Conservation (phyloP, 768 basidiomycete genomes). For the Termitomyces titanicus region DNA sequence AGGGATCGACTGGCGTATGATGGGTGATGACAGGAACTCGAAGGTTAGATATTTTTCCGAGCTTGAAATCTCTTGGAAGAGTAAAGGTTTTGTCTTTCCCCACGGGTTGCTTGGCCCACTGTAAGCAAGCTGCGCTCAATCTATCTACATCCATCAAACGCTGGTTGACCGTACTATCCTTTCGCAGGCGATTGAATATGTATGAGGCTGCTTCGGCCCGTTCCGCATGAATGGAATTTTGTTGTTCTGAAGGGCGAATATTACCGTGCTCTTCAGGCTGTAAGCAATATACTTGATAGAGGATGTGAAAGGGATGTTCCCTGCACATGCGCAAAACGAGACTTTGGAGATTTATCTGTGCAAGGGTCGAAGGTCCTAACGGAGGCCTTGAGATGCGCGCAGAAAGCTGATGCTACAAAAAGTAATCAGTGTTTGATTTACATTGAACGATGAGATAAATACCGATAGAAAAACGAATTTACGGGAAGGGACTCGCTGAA, state of each 20-base stretch:
- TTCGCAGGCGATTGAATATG: conserved; percentile 53
- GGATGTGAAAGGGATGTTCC: conserved; percentile 92
- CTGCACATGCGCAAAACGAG: conserved; percentile 73
- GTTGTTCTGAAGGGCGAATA: conserved; percentile 46
- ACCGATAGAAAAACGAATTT: conserved; percentile 88
- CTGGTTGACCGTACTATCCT: conserved; percentile 30
- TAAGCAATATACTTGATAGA: conserved; percentile 87
- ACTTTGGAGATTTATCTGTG: conserved; percentile 58
- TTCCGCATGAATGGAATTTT: conserved; percentile 45
- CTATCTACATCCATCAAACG: conserved; percentile 52
- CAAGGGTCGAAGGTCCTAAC: conserved; percentile 15
- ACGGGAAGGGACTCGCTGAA: conserved; percentile 68
- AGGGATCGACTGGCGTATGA: conserved; percentile 64
- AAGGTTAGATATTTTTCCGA: conserved; percentile 49
- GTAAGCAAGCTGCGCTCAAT: conserved; percentile 61
- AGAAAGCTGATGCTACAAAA: conserved; percentile 73
- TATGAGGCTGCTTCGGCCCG: conserved; percentile 61
- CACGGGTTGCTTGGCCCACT: conserved; percentile 69
- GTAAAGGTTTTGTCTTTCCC: conserved; percentile 26
- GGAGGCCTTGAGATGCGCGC: conserved; percentile 68
- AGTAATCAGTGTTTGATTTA: background rate
- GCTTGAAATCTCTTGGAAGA: conserved; percentile 43
- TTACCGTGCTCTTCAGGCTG: conserved; percentile 27
- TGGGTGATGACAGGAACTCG: conserved; percentile 84
- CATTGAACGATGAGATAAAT: conserved; percentile 9